phyloP scores from a whole-genome alignment of 345 rosid genomes.

The Microcos paniculata region DNA sequence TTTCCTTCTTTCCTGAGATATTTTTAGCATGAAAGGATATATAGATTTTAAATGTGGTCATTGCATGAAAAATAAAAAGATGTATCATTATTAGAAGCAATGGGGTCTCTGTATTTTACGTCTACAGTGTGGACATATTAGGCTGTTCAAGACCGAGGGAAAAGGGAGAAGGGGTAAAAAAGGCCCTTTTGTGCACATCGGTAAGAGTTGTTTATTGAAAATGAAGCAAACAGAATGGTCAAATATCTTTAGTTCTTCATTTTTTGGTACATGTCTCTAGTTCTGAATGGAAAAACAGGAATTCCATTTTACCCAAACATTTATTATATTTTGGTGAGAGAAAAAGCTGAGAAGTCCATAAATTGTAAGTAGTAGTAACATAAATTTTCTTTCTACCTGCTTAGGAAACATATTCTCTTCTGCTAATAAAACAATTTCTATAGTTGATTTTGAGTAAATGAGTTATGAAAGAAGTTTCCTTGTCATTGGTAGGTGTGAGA shows the following conservation, averaged over 20 bases:
- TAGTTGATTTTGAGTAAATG: neutral
- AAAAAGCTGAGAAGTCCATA: neutral
- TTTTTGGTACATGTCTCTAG: neutral
- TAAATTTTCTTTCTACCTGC: neutral
- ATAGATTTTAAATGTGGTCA: neutral
- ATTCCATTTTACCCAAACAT: neutral
- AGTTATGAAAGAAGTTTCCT: neutral
- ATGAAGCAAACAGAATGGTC: neutral
- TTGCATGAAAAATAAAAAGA: neutral
- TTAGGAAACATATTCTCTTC: neutral
- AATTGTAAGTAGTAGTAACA: neutral
- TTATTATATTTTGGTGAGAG: neutral
- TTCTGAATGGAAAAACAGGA: neutral
- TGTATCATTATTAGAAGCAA: neutral
- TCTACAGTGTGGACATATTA: neutral
- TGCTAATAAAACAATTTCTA: neutral
- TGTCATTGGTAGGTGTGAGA: constrained; percentile 20
- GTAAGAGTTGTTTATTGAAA: neutral
- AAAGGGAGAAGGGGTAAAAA: neutral
- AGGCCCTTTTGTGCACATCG: neutral
- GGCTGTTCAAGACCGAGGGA: neutral
- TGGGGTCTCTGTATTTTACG: too few relatives aligned
- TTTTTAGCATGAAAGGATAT: neutral
- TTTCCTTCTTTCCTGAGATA: too few relatives aligned
- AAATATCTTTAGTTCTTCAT: neutral